phyloP scores from a whole-genome alignment of 2,329 filamentous ascomycete genomes.

The Ophiostoma pallidulum region DNA sequence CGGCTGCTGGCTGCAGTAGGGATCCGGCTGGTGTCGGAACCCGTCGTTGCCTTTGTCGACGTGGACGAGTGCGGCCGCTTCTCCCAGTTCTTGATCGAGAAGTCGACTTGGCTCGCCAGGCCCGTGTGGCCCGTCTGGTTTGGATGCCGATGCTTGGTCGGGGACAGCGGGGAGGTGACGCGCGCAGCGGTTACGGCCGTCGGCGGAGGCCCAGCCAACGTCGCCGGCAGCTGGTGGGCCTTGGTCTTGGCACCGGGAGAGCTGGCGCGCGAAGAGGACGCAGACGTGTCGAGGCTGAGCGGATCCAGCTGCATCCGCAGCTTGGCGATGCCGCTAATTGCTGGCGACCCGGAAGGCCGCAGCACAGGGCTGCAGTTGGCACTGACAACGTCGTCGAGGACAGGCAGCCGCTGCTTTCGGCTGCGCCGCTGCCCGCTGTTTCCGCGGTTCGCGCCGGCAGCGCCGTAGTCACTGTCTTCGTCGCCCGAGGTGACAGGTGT shows the following conservation, averaged over 20 bases:
- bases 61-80: constrained; percentile 1
- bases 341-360: constrained; percentile 40
- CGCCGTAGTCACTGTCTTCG: constrained; percentile 45
- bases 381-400: constrained; percentile 49
- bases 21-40: constrained; percentile 24
- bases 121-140: neutral
- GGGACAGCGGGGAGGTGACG: constrained; percentile 4
- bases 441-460: constrained; percentile 23
- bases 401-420: constrained; percentile 29
- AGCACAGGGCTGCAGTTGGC: constrained; percentile 54
- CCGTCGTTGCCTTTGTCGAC: constrained; percentile 4
- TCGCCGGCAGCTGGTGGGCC: constrained; percentile 12
- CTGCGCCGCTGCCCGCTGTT: constrained; percentile 24
- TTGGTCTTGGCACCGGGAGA: constrained; percentile 37
- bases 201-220: neutral
- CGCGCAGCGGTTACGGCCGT: neutral
- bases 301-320: constrained; percentile 74
- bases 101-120: neutral
- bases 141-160: neutral
- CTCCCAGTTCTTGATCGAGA: neutral
- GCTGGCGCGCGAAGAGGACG: constrained; percentile 36
- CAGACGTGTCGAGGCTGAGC: constrained; percentile 51
- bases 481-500: constrained; percentile 47
- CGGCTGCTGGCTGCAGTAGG: constrained; percentile 38
- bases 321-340: constrained; percentile 66